Evolutionary conservation across 768 basidiomycete genomes (phyloP), one percentile per base, ranked within the genome.

Genomic region (Naganishia randhawae): DNA sequence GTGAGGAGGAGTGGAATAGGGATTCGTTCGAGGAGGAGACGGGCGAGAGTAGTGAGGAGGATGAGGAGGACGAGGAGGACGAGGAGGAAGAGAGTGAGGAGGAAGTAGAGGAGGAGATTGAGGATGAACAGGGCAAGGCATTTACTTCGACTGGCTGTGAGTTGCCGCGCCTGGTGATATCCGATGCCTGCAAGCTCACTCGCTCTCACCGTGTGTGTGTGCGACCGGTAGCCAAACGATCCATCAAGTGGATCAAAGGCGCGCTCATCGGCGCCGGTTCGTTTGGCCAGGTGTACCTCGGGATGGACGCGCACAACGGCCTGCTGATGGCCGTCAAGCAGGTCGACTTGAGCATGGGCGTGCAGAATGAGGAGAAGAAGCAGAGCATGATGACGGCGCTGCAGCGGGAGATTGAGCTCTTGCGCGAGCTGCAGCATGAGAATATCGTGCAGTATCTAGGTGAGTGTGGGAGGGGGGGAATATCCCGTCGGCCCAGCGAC

Each of bases 371-470:
- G 76, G 93, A 93, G 76, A 87, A 92, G 72, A 95, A 93, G 82
- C 89, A 89, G 82, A 87, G 85, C 80, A 97, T 97, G 93, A 85
- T 92, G 14, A 90, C 85, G 65, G 93, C 94, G 0, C 82, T 98
- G 71, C 92, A 95, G 80, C 84, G 90, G 74, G 96, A 98, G 83
- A 96, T 92, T 76, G 93, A 96, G 81, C 92, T 93, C 3, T 83
- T 98, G 74, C 93, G 94, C 80, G 94, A 96, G 68, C 84, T 99
- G 55, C 95, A 98, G 75, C 96, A 99, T 81, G 90, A 92, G 27
- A 88, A 98, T 73, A 96, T 99, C 73, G 96, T 99, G 52, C 91
- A 94, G 72, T 99, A 99, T 75, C 88, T 95, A 65, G 92, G 94
- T 96, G 73, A 68, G 90, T 83, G 14, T 0, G 13, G 17, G 14